Base-by-base conservation (phyloP, 371 early-diverging fungal genomes). In the Lichtheimia corymbifera region DNA sequence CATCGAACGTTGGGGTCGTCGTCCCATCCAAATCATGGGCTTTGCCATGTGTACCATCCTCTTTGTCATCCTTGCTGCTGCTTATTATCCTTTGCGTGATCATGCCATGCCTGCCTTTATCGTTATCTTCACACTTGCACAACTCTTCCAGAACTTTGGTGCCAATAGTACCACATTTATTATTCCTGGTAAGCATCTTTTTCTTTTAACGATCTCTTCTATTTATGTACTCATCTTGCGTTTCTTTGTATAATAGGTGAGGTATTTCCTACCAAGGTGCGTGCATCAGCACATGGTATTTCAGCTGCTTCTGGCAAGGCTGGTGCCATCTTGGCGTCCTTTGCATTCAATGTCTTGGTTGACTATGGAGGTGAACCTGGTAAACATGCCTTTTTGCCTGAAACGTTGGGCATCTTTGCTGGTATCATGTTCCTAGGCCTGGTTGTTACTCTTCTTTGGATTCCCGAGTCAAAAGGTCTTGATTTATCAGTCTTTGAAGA, bases 161-260 rank as follows among this genome's bases (percentile, higher is more conserved):
- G 93, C 97, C 69, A 95, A 95, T 82, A 70, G 89, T 47, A 95
- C 95, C 35, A 94, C 95, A 27, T 95, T 96, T 55, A 88, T 96
- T 58, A 80, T 92, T 63, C 94, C 97, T 18, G 89, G 91, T 70
- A 35, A 35, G 35, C 11, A 28, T 28, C 28, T 2, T 35, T 35
- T 35, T 35, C 5, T 35, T 35, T 2, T 35, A 6, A 11, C 35
- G 9, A 35, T 35, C 11, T 35, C 2, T 7, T 28, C 0, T 35
- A 1, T 35, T 11, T 35, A 35, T 35, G 4, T 35, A 2, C 35
- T 35, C 35, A 35, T 35, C 35, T 2, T 11, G 35, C 9, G 22
- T 22, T 22, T 22, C 22, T 11, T 35, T 9, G 9, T 35, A 5
- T 35, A 11, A 35, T 35, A 35, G 35, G 35, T 0, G 97, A 96